Base-by-base conservation (phyloP, 2,329 filamentous ascomycete species). In the Chaetomium sp. region DNA sequence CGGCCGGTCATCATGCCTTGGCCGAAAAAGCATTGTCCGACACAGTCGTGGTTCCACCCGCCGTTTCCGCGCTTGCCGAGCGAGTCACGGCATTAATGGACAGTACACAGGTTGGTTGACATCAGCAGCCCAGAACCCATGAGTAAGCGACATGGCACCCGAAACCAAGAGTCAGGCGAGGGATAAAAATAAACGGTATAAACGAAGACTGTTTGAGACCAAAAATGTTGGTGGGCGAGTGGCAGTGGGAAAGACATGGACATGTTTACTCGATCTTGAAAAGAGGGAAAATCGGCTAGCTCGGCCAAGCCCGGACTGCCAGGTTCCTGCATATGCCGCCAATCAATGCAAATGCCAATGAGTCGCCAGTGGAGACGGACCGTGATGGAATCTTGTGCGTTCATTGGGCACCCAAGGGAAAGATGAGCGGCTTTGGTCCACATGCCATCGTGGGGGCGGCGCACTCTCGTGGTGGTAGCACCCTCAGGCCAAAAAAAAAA, bases 1-100 rank as follows among this genome's bases (percentile, higher is more conserved):
- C 7, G 38, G 38, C 51, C 50, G 21, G 56, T 29, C 56, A 60
- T 64, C 21, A 31, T 55, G 50, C 27, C 16, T 53, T 21, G 9
- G 21, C 25, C 12, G 33, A 9, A 25, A 16, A 33, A 53, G 19
- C 55, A 63, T 58, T 23, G 61, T 53, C n/a, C 33, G 23, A 42
- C 16, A n/a, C 4, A 38, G 19, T 38, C 35, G 19, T 9, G 25
- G 8, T 25, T 21, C 13, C 13, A 13, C 27, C 10, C 31, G 6
- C 21, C 27, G n/a, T 35, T 10, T 49, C 42, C 21, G 57, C 6
- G 12, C 33, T 23, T 16, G 9, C 7, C 25, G 12, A 53, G 31
- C 21, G 47, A 29, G 4, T 29, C n/a, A n/a, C n/a, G n/a, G n/a
- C n/a, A 49, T 51, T 16, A 23, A 38, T 53, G 31, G 10, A 21